These are phyloP conservation scores for Naganishia liquefaciens DNA, from an alignment of 1,284 basidiomycete species.

Conservation along the genomic window DNA sequence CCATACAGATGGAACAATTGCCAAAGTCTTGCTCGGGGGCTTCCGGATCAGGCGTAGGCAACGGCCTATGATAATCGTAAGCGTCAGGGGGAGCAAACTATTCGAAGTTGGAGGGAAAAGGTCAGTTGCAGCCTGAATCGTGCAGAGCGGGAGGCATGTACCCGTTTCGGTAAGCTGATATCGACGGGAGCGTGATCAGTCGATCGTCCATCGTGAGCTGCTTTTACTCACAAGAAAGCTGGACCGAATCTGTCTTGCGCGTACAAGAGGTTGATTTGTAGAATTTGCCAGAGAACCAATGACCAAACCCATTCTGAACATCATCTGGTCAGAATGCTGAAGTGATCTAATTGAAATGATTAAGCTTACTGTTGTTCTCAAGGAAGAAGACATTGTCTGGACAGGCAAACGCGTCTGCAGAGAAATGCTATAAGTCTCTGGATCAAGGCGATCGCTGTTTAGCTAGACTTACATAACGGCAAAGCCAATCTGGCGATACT, in stretches of 20 bases:
- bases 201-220: neutral
- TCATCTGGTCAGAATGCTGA: neutral
- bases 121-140: slow-evolving; percentile 7
- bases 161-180: slow-evolving; percentile 43
- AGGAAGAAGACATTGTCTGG: slow-evolving; percentile 82
- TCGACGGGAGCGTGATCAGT: neutral
- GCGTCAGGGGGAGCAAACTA: slow-evolving; percentile 65
- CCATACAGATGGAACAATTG: slow-evolving; percentile 89
- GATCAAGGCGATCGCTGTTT: neutral
- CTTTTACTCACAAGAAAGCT: slow-evolving; percentile 66
- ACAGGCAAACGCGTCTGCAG: slow-evolving; percentile 73
- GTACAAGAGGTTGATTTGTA: slow-evolving; percentile 67
- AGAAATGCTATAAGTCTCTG: neutral
- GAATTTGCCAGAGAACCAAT: slow-evolving; percentile 63
- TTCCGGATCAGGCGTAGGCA: slow-evolving; percentile 71
- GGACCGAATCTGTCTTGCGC: slow-evolving; percentile 77
- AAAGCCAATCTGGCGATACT: slow-evolving; percentile 70
- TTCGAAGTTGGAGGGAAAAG: slow-evolving; percentile 15
- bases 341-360: neutral
- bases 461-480: slow-evolving; percentile 66
- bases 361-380: slow-evolving; percentile 63
- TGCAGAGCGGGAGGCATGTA: slow-evolving; percentile 32
- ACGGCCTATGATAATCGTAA: slow-evolving; percentile 80
- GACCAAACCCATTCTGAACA: slow-evolving; percentile 66
- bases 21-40: slow-evolving; percentile 70